A percentile compares a stretch with the other conserved stretches of the same genome.
phyloP scores from a whole-genome alignment of 176 grass and related monocot genomes.

The Coix lacrymajobi region DNA sequence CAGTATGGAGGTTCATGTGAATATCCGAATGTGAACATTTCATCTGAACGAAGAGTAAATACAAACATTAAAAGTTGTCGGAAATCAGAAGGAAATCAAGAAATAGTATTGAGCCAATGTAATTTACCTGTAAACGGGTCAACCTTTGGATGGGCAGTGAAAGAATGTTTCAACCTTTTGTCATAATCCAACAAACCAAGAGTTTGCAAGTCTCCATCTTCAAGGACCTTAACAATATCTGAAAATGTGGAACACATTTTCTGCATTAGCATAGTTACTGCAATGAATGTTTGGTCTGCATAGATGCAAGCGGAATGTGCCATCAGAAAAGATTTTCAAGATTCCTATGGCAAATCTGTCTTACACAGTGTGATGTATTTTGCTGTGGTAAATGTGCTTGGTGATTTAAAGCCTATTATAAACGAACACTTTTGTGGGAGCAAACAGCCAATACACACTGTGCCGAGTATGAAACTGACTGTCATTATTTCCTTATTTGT shows the following conservation, averaged over 20 bases:
- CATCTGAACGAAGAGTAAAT: constrained; percentile 52
- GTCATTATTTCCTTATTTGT: background rate
- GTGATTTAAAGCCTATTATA: background rate
- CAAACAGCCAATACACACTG: background rate
- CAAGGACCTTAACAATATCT: constrained; percentile 93
- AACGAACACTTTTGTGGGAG: background rate
- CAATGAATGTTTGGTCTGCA: background rate
- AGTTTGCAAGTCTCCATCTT: constrained; percentile 97
- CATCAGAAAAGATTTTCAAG: background rate
- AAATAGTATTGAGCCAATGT: background rate
- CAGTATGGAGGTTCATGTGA: constrained; percentile 81
- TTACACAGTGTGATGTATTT: background rate
- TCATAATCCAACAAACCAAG: constrained; percentile 95
- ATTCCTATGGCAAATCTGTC: background rate
- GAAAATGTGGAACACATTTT: constrained; percentile 7
- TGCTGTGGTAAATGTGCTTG: background rate
- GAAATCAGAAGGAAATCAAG: background rate
- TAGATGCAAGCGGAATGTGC: background rate
- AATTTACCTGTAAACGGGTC: constrained; percentile 80
- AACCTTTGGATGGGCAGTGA: constrained; percentile 98
- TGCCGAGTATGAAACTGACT: background rate
- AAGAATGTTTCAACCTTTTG: constrained; percentile 86
- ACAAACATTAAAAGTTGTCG: constrained; percentile 4
- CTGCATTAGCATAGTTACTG: background rate
- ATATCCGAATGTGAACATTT: constrained; percentile 99